phyloP scores from a whole-genome alignment of 208 protist species.

The Wallacemonas sp. region DNA sequence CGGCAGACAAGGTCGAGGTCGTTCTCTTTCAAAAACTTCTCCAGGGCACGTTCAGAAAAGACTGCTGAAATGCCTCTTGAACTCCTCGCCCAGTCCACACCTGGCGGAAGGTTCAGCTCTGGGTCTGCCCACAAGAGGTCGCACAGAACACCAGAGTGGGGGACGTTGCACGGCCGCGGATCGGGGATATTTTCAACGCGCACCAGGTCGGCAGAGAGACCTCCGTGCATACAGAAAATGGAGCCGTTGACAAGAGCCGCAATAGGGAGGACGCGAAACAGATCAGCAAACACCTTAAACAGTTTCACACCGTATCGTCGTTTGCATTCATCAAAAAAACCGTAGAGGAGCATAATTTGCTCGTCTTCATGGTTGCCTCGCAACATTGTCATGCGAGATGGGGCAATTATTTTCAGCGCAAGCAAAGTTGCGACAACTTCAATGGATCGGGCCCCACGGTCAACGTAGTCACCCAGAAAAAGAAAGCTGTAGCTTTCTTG shows the following conservation, averaged over 20 bases:
- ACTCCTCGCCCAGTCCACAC: slow-evolving; percentile 97
- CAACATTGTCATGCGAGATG: slow-evolving; percentile 97
- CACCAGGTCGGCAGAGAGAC: slow-evolving; percentile 94
- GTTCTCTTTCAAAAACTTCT: slow-evolving; percentile 96
- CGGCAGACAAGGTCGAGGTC: slow-evolving; percentile 99
- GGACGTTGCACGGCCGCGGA: slow-evolving; percentile 97
- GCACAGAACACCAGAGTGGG: slow-evolving; percentile 97
- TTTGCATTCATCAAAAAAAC: slow-evolving; percentile 99
- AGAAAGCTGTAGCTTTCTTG: slow-evolving; percentile 94
- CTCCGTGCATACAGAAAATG: slow-evolving; percentile 99
- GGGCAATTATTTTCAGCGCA: slow-evolving; percentile 97
- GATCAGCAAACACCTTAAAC: slow-evolving; percentile 99
- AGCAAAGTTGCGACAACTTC: slow-evolving; percentile 94
- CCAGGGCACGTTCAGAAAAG: slow-evolving; percentile 97
- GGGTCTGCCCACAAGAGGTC: slow-evolving; percentile 99
- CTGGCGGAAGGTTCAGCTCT: slow-evolving; percentile 90
- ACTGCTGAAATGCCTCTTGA: slow-evolving; percentile 98
- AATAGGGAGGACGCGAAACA: slow-evolving; percentile 98
- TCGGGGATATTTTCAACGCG: slow-evolving; percentile 91
- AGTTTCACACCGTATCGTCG: slow-evolving; percentile 96
- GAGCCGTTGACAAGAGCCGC: slow-evolving; percentile 98
- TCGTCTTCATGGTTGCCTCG: slow-evolving; percentile 99
- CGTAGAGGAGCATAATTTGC: slow-evolving; percentile 99
- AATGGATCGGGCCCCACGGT: slow-evolving; percentile 96
- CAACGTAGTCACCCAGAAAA: slow-evolving; percentile 95